These are phyloP conservation scores for Entonaema liquescens DNA, from an alignment of 495 filamentous ascomycete genomes.

Conservation along the genomic window DNA sequence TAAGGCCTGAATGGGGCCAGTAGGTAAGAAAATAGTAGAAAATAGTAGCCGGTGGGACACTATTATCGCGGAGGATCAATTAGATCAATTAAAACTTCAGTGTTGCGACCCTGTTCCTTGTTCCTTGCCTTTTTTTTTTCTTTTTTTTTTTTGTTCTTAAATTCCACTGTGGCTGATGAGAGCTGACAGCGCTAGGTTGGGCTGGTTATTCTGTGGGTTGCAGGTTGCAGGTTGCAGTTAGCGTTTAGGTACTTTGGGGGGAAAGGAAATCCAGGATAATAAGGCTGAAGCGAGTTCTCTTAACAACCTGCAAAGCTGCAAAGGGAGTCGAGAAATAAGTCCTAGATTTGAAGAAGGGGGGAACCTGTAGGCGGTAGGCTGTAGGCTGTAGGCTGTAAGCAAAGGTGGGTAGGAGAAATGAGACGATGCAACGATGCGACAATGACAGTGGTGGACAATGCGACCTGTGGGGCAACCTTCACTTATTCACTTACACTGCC, in stretches of 20 bases:
- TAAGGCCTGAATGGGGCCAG: conserved; percentile 25
- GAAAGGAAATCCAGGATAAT: conserved; percentile 23
- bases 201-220: conserved; percentile 8
- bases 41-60: conserved; percentile 34
- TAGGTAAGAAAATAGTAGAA: conserved; percentile 38
- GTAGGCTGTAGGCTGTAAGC: neutral
- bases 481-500: neutral
- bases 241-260: conserved; percentile 9
- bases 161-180: conserved; percentile 41
- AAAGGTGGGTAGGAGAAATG: conserved; percentile 29
- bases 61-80: conserved; percentile 29
- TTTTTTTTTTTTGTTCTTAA: neutral
- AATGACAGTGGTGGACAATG: conserved; percentile 18
- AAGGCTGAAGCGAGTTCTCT: conserved; percentile 32
- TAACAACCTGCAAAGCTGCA: conserved; percentile 16
- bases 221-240: neutral
- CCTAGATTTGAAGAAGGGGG: conserved; percentile 35
- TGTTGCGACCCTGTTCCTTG: conserved; percentile 20
- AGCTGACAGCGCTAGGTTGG: conserved; percentile 29
- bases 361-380: conserved; percentile 21
- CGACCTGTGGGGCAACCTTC: conserved; percentile 27
- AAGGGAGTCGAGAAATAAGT: conserved; percentile 21
- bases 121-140: conserved; percentile 5
- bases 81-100: conserved; percentile 6
- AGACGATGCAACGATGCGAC: conserved; percentile 37